Percentiles rank a stretch among this genome's conserved stretches.
Evolutionary conservation across 2,329 filamentous ascomycete genomes (phyloP).

Genomic region (Pseudogymnoascus sp.): DNA sequence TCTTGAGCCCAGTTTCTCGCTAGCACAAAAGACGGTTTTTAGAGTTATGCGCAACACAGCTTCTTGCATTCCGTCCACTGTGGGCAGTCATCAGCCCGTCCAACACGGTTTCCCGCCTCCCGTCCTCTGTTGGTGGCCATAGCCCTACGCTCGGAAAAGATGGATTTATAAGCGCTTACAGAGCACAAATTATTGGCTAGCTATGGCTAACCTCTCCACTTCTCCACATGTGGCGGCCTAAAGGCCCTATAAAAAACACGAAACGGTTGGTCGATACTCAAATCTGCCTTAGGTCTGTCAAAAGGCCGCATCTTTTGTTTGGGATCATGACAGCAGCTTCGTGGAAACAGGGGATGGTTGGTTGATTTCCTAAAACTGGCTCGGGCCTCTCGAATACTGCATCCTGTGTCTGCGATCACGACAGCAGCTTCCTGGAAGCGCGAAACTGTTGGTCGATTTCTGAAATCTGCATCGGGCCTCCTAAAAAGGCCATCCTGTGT

Average conservation of each 20-base stretch:
- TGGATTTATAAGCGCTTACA: neutral
- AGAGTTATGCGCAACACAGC: neutral
- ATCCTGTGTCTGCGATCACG: too few relatives aligned
- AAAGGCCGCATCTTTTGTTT: neutral
- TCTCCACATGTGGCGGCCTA: neutral
- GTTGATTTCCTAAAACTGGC: neutral
- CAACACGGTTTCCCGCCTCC: neutral
- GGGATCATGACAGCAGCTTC: neutral
- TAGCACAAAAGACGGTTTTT: slow-evolving; percentile 1
- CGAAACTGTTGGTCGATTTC: too few relatives aligned
- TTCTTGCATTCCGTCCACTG: neutral
- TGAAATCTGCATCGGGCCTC: too few relatives aligned
- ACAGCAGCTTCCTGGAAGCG: too few relatives aligned
- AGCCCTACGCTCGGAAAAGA: neutral
- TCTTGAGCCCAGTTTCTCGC: neutral
- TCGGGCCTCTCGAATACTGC: neutral
- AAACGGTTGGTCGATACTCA: neutral
- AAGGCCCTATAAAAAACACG: neutral
- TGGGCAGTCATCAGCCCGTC: neutral
- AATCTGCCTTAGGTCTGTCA: neutral
- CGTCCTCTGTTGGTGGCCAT: neutral
- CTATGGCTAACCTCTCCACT: neutral
- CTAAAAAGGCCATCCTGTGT: too few relatives aligned
- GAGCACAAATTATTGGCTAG: neutral
- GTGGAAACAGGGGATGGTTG: neutral